Percentiles rank a stretch among this genome's conserved stretches.
Conservation (phyloP, 23 red algal species). For the Gracilaria caudata region DNA sequence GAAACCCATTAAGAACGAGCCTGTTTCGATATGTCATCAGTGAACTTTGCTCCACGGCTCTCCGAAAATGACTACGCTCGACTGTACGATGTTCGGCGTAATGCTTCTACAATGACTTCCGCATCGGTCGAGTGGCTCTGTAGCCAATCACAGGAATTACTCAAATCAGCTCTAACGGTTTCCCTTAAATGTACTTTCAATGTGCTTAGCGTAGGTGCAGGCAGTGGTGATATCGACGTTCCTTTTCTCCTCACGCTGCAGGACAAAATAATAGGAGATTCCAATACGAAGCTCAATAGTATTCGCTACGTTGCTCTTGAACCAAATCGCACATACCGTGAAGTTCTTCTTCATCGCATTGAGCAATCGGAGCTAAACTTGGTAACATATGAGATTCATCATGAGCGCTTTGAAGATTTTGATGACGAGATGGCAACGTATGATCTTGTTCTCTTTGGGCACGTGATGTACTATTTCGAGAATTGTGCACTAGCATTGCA, state of each 20-base stretch:
- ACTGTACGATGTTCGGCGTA: neutral
- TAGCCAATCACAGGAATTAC: neutral
- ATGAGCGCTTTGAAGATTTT: neutral
- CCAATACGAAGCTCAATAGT: neutral
- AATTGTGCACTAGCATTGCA: neutral
- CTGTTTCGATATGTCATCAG: no score
- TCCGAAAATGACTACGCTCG: slow-evolving; percentile 2
- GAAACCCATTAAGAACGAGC: no score
- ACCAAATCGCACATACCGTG: neutral
- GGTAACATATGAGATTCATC: neutral
- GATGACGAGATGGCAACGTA: neutral
- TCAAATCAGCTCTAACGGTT: neutral
- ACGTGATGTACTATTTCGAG: slow-evolving; percentile 6
- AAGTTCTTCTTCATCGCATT: neutral
- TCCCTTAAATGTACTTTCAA: neutral
- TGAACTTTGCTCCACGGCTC: neutral
- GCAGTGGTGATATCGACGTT: neutral
- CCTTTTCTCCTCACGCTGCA: neutral
- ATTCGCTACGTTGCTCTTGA: slow-evolving; percentile 17
- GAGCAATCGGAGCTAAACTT: neutral
- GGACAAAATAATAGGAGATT: neutral
- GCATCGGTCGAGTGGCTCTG: neutral
- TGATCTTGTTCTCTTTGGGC: neutral
- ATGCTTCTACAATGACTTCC: slow-evolving; percentile 13
- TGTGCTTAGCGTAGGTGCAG: neutral